A percentile compares a stretch with the other conserved stretches of the same genome.
phyloP scores from a whole-genome alignment of 2,329 filamentous ascomycete genomes.

The Talaromyces pinophilus region DNA sequence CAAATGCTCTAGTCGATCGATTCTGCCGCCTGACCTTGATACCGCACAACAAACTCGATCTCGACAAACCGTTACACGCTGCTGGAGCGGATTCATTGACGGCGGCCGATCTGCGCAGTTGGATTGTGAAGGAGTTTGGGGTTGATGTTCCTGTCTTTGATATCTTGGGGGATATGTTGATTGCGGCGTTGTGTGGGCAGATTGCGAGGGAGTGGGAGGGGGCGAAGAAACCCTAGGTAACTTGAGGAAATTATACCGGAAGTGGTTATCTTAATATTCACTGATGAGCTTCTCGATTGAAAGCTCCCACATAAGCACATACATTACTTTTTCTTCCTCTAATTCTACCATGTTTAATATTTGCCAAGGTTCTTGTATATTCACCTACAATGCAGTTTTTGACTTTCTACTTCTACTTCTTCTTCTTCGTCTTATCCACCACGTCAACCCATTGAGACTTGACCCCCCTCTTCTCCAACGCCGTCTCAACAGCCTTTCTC shows the following conservation, averaged over 20 bases:
- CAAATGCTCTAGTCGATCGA: not conserved
- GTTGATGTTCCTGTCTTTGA: not conserved
- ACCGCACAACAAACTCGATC: not conserved
- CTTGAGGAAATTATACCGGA: not conserved
- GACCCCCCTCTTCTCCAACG: slow-evolving; percentile 61
- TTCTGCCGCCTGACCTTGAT: not conserved
- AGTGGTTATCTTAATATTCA: not conserved
- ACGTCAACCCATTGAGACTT: slow-evolving; percentile 62
- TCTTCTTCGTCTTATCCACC: slow-evolving; percentile 69
- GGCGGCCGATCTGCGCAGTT: slow-evolving; percentile 3
- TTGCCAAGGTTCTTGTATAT: not conserved
- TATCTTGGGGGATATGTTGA: not conserved
- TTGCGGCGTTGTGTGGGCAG: not conserved
- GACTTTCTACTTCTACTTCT: slow-evolving; percentile 49
- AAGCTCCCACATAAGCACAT: not conserved
- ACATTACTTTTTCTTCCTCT: not conserved
- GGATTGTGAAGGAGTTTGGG: slow-evolving; percentile 13
- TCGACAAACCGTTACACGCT: not conserved
- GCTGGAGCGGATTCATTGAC: not conserved
- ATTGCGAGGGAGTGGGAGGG: not conserved
- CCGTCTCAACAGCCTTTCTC: slow-evolving; percentile 60
- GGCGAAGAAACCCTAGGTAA: not conserved
- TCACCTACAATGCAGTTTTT: not conserved
- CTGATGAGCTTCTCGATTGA: not conserved
- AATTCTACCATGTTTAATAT: not conserved